Evolutionary conservation across 768 basidiomycete genomes (phyloP).

Genomic region (Calocybe gangraenosa): DNA sequence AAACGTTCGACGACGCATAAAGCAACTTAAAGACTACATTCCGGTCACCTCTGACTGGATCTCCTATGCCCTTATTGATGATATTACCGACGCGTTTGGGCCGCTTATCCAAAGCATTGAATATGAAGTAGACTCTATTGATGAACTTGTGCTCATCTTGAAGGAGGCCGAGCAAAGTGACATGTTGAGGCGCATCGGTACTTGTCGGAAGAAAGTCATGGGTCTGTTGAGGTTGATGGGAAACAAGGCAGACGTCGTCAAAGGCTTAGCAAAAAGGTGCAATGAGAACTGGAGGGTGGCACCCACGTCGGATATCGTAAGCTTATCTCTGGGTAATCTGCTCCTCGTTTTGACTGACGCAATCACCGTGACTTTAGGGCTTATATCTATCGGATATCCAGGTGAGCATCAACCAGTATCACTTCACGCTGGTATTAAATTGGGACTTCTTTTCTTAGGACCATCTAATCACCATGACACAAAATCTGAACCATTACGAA

Average conservation of each 20-base stretch:
- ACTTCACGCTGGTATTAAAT: neutral
- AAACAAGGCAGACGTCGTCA: slow-evolving; percentile 99
- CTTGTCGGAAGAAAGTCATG: slow-evolving; percentile 99
- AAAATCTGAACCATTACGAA: slow-evolving; percentile 99
- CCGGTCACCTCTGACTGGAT: slow-evolving; percentile 99
- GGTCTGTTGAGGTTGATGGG: slow-evolving; percentile 95
- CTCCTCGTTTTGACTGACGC: neutral
- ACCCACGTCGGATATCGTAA: slow-evolving; percentile 93
- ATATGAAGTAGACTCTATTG: slow-evolving; percentile 98
- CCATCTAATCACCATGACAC: slow-evolving; percentile 99
- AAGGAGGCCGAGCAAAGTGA: slow-evolving; percentile 96
- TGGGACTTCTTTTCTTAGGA: slow-evolving; percentile 42
- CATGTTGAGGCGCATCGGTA: slow-evolving; percentile 96
- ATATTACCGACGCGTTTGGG: slow-evolving; percentile 99
- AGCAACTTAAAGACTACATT: slow-evolving; percentile 99
- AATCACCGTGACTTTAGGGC: slow-evolving; percentile 45
- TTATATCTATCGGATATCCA: slow-evolving; percentile 95
- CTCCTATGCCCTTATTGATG: slow-evolving; percentile 98
- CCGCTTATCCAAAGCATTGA: slow-evolving; percentile 98
- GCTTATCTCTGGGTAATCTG: slow-evolving; percentile 16
- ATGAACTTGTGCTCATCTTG: slow-evolving; percentile 94
- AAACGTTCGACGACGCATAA: slow-evolving; percentile 96
- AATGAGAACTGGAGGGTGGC: slow-evolving; percentile 99
- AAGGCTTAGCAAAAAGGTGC: slow-evolving; percentile 95
- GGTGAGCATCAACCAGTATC: slow-evolving; percentile 26